These are phyloP conservation scores for Hemileccinum rubropunctum DNA, from an alignment of 768 basidiomycete species.

Conservation along the genomic window DNA sequence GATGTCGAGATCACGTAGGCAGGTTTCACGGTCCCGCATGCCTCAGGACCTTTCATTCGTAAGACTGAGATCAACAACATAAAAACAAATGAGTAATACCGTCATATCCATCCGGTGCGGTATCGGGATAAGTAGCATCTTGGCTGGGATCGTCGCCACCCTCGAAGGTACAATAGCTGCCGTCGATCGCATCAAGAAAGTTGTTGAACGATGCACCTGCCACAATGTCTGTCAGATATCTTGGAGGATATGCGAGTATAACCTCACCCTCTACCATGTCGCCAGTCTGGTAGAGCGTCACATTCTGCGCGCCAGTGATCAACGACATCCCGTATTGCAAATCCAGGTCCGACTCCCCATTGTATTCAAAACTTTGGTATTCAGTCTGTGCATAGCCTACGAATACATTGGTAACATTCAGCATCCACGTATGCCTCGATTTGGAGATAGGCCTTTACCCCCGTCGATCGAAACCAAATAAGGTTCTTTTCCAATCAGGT, in stretches of 20 bases:
- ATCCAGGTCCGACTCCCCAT: constrained; percentile 32
- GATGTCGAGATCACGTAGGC: constrained; percentile 40
- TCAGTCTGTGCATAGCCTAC: constrained; percentile 27
- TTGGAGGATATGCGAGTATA: too few species aligned
- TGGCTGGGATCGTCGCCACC: constrained; percentile 32
- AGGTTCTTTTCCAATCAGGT: constrained; percentile 24
- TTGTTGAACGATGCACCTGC: constrained; percentile 36
- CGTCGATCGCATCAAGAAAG: constrained; percentile 38
- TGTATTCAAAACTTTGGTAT: constrained; percentile 13
- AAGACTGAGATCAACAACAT: neutral
- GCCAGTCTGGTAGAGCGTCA: constrained; percentile 34
- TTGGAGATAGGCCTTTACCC: constrained; percentile 16
- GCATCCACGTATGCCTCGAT: neutral
- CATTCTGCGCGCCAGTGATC: constrained; percentile 22
- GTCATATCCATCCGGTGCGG: constrained; percentile 8
- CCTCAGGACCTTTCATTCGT: neutral
- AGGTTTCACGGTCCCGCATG: constrained; percentile 33
- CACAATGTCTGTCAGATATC: too few species aligned
- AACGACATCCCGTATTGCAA: constrained; percentile 31
- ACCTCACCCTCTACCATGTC: constrained; percentile 22
- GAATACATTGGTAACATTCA: neutral
- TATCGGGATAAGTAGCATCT: constrained; percentile 29
- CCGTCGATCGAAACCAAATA: constrained; percentile 35
- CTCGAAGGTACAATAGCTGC: constrained; percentile 34
- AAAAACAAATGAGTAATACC: constrained; percentile 4